Evolutionary conservation across 441 rosid genomes (phyloP).

Genomic region (Adansonia madagascariensis): DNA sequence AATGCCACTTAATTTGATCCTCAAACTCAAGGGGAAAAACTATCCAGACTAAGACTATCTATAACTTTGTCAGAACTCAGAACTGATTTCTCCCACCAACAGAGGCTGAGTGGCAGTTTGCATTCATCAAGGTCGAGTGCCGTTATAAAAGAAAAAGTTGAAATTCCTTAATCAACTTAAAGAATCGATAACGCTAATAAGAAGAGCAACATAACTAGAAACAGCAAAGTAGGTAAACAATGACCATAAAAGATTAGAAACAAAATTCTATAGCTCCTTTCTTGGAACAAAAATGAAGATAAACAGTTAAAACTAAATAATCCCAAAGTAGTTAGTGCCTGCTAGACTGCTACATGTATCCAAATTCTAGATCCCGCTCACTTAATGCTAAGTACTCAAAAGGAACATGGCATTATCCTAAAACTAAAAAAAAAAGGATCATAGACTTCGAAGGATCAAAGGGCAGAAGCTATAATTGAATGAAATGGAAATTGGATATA

Average conservation of each 20-base stretch:
- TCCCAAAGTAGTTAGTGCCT: not conserved
- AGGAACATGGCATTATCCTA: not conserved
- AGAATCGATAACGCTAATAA: not conserved
- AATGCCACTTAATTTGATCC: constrained; percentile 12
- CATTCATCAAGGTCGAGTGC: not conserved
- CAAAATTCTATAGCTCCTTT: not conserved
- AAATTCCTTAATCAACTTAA: not conserved
- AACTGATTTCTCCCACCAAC: constrained; percentile 13
- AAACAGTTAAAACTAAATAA: not conserved
- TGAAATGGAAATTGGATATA: not conserved
- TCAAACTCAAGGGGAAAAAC: not conserved
- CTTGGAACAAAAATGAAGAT: not conserved
- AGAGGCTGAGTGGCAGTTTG: not conserved
- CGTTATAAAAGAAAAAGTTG: not conserved
- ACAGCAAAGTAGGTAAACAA: not conserved
- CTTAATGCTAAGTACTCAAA: not conserved
- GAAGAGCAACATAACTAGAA: not conserved
- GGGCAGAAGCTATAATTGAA: not conserved
- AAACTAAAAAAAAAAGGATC: not conserved
- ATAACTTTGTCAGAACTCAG: not conserved
- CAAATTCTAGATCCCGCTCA: not conserved
- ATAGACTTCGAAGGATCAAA: not conserved
- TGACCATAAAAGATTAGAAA: not conserved
- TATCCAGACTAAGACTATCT: not conserved
- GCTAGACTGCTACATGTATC: not conserved